Evolutionary conservation across 805 yeast species (phyloP), one percentile per base, ranked within the genome.

Genomic region (Kodamaea kakaduensis): DNA sequence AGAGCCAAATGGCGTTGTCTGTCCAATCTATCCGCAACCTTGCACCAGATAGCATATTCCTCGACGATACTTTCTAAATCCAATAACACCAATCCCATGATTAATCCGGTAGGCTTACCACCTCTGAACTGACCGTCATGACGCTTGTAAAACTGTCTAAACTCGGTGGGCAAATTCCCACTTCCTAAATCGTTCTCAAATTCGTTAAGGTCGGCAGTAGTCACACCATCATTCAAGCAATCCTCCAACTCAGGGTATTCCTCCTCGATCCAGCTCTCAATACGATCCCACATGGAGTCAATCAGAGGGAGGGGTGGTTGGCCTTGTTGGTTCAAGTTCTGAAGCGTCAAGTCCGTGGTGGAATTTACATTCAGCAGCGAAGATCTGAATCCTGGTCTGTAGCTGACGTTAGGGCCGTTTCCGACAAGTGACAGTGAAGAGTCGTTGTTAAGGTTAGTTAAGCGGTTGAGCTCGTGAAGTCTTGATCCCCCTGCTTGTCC

Each of bases 101-200:
- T 45, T 38, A 66, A 54, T 1, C 73, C 73, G 2, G 72, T 64
- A 17, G 73, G 72, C 42, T 63, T 60, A 2, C 70, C 71, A 13
- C 70, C 71, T 38, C 67, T 52, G 31, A 65, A 55, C 46, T 67
- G 73, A 30, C 73, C 73, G 45, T 67, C 73, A 47, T 66, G 71
- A 40, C 61, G 54, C 46, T 66, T 67, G 47, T 63, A 67, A 42
- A 63, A 63, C 42, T 66, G 71, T 47, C 72, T 64, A 28, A 67
- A 59, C 39, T 67, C 73, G 6, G 52, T 52, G 4, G 73, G 72
- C 37, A 67, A 58, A n/a, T 59, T 50, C 1, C 71, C 71, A 33
- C 61, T 48, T 9, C 62, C 67, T 49, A 67, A 58, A 44, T 67
- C 72, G 35, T 64, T 64, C 37, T 64, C 71, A 44, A 67, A 61